Base-by-base conservation (phyloP, 106 monocot species). In the Gastrodia elata region DNA sequence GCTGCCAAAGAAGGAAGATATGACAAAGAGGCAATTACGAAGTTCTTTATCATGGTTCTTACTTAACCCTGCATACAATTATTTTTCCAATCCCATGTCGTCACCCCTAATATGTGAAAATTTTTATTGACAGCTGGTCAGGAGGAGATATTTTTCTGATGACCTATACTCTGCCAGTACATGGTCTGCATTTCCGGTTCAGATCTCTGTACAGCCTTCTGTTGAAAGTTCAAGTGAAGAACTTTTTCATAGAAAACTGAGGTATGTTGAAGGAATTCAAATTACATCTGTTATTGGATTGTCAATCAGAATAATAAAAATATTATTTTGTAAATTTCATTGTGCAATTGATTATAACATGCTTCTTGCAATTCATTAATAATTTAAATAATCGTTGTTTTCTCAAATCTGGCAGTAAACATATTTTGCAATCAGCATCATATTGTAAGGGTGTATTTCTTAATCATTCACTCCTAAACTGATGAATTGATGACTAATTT, bases 1-100 rank as follows among this genome's bases (percentile, higher is more conserved):
- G 94, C 94, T 78, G 91, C 91, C 1, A 94, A 87, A 83, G 89
- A 89, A 82, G 94, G 75, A 75, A 85, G 85, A 85, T 94, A 81
- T 77, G 91, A 94, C 83, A 94, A 94, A 83, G 91, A 94, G 74
- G 85, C 94, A 70, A 59, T 94, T 40, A 82, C 76, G 18, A 94
- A 89, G 72, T 94, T 94, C 68, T 94, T 94, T 58, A 81, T 81
- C 30, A 85, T 89, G 91, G 94, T 91, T 26, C 39, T 43, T 61
- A 33, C 74, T 28, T 5, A 18, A 55, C 30, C 11, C 56, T 24
- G 40, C 44, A 49, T 72, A 20, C 49, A 18, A 34, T 33, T 48
- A 6, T 7, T 46, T 33, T 3, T 72, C 18, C 7, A 43, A 15
- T 26, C 3, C 13, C 34, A 30, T 22, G 6, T 34, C 35, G 2